A percentile compares a stretch with the other conserved stretches of the same genome.
Conservation (phyloP, 2,329 filamentous ascomycete species). For the Trichophyton schoenleinii region DNA sequence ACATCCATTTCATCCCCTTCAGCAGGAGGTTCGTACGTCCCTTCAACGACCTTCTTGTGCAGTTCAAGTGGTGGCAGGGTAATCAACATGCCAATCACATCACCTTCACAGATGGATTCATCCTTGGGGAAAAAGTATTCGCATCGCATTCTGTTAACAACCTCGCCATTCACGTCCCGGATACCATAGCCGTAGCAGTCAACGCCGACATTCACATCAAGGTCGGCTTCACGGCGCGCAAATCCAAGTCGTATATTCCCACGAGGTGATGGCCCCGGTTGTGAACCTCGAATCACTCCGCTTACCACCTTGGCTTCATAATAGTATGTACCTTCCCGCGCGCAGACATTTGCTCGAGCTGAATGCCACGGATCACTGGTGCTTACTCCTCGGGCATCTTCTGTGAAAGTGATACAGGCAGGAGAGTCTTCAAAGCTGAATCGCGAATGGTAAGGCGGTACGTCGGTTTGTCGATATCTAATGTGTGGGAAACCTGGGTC, state of each 20-base stretch:
- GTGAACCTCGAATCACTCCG: slow-evolving; percentile 37
- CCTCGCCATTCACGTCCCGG: slow-evolving; percentile 78
- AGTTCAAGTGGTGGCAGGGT: slow-evolving; percentile 72
- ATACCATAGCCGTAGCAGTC: slow-evolving; percentile 94
- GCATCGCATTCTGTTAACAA: slow-evolving; percentile 86
- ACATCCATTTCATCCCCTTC: slow-evolving; percentile 37
- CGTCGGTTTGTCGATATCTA: slow-evolving; percentile 81
- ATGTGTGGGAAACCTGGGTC: slow-evolving; percentile 80
- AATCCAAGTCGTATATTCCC: slow-evolving; percentile 40
- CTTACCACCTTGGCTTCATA: slow-evolving; percentile 85
- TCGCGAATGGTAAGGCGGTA: slow-evolving; percentile 67
- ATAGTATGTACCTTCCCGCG: slow-evolving; percentile 80
- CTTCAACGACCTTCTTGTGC: slow-evolving; percentile 77
- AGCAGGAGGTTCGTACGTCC: slow-evolving; percentile 74
- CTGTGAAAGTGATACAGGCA: slow-evolving; percentile 70
- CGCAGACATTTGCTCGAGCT: slow-evolving; percentile 78
- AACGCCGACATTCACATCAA: slow-evolving; percentile 55
- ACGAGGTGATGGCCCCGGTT: slow-evolving; percentile 19
- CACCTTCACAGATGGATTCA: slow-evolving; percentile 72
- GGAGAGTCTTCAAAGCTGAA: slow-evolving; percentile 91
- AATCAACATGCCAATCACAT: slow-evolving; percentile 89
- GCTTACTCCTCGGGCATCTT: slow-evolving; percentile 61
- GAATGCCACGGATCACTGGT: slow-evolving; percentile 90
- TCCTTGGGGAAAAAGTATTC: slow-evolving; percentile 73
- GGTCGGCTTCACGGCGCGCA: slow-evolving; percentile 34